These are phyloP conservation scores for Erigeron philadelphicus DNA, from an alignment of 140 eudicot species.

Conservation along the genomic window DNA sequence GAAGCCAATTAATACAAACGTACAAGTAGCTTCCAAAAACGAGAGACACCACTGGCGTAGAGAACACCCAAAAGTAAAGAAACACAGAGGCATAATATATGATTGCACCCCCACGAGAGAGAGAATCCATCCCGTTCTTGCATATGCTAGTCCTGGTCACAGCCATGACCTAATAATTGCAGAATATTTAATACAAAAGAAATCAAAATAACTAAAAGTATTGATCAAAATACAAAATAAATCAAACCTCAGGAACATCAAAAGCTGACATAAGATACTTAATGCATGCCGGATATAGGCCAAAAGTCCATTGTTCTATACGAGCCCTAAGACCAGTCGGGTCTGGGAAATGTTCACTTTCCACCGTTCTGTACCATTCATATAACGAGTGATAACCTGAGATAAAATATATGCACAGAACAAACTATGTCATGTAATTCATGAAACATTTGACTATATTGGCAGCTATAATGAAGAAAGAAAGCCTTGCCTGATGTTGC, in stretches of 20 bases:
- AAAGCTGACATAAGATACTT: conserved; percentile 91
- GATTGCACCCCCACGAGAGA: conserved; percentile 68
- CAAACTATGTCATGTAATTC: background rate
- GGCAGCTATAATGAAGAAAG: conserved; percentile 1
- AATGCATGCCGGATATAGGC: conserved; percentile 92
- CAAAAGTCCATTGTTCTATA: conserved; percentile 86
- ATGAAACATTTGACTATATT: background rate
- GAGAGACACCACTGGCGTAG: conserved; percentile 83
- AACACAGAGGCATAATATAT: conserved; percentile 84
- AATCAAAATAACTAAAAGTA: background rate
- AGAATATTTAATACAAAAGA: background rate
- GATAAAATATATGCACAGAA: conserved; percentile 19
- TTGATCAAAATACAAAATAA: background rate
- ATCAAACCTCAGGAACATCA: conserved; percentile 83
- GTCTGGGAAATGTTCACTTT: conserved; percentile 84
- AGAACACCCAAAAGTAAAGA: conserved; percentile 84
- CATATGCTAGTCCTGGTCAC: conserved; percentile 77
- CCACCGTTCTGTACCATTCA: conserved; percentile 76
- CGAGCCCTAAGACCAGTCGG: conserved; percentile 90
- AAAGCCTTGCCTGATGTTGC: conserved; percentile 63
- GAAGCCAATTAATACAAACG: conserved; percentile 85
- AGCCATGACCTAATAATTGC: conserved; percentile 71
- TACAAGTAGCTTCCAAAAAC: conserved; percentile 88
- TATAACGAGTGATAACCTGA: conserved; percentile 85
- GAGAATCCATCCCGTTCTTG: conserved; percentile 69